A percentile compares a stretch with the other conserved stretches of the same genome.
These are phyloP conservation scores for Microsporum canis DNA, from an alignment of 2,329 filamentous ascomycete species.

Conservation along the genomic window DNA sequence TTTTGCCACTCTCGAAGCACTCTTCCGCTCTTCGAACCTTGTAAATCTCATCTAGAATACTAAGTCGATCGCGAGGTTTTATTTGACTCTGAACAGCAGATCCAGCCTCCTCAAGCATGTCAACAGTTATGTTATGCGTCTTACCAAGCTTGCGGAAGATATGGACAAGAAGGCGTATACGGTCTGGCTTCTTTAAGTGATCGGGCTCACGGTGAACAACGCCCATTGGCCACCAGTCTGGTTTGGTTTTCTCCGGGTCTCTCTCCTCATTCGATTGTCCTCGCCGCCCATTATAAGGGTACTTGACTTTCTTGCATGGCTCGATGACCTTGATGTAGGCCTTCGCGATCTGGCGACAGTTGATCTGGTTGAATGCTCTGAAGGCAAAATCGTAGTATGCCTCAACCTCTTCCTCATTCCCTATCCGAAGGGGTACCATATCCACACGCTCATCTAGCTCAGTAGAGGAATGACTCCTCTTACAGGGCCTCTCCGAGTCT, in stretches of 20 bases:
- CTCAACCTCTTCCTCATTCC: conserved; percentile 31
- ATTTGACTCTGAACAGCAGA: conserved; percentile 27
- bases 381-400: conserved; percentile 35
- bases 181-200: conserved; percentile 37
- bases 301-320: conserved; percentile 38
- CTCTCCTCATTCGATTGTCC: conserved; percentile 28
- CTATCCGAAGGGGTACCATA: conserved; percentile 23
- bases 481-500: too few relatives aligned
- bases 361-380: conserved; percentile 35
- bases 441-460: background rate
- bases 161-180: conserved; percentile 30
- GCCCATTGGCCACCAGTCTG: conserved; percentile 12
- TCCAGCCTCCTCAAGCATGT: conserved; percentile 31
- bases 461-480: too few relatives aligned
- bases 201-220: conserved; percentile 41
- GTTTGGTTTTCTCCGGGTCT: conserved; percentile 35
- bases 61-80: conserved; percentile 25
- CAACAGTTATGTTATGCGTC: conserved; percentile 24
- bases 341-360: conserved; percentile 35
- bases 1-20: conserved; percentile 32
- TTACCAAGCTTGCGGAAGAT: conserved; percentile 29
- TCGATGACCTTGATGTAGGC: conserved; percentile 38
- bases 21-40: conserved; percentile 24
- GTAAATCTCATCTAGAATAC: conserved; percentile 32
- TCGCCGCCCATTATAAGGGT: conserved; percentile 40